phyloP scores from a whole-genome alignment of 257 asterid genomes.

The Fraxinus americana region DNA sequence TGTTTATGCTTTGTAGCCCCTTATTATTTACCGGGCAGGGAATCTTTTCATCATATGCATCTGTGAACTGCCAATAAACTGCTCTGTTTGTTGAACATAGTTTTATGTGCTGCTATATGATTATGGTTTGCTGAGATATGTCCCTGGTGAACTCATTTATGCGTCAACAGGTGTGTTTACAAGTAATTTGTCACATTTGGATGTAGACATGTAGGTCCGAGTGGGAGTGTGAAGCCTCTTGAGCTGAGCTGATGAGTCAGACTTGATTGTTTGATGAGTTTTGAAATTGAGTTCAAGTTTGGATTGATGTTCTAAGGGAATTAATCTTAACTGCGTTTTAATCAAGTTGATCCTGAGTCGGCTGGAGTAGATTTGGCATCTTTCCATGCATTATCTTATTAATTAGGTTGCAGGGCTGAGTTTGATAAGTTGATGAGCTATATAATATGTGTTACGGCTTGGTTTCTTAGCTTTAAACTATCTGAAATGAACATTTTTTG shows the following conservation, averaged over 20 bases:
- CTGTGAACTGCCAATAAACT: neutral
- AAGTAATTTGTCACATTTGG: conserved; percentile 1
- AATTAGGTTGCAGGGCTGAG: neutral
- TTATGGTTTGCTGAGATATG: neutral
- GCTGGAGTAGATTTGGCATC: neutral
- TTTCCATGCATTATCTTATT: neutral
- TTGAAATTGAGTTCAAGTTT: neutral
- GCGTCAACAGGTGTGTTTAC: neutral
- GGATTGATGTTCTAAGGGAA: conserved; percentile 1
- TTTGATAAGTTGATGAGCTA: neutral
- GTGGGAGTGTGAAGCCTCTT: neutral
- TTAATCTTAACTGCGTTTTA: neutral
- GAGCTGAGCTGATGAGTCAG: neutral
- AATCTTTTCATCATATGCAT: neutral
- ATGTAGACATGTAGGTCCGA: neutral
- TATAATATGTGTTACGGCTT: too few relatives aligned
- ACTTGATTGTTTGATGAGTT: conserved; percentile 1
- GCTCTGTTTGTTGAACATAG: neutral
- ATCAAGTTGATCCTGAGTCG: neutral
- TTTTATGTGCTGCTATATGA: conserved; percentile 3
- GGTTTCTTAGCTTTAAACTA: neutral
- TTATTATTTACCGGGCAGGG: neutral
- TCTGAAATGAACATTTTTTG: neutral
- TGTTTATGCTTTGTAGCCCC: neutral
- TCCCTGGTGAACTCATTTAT: neutral